A percentile compares a stretch with the other conserved stretches of the same genome.
Conservation (phyloP, 2,329 filamentous ascomycete species). For the Aspergillus chevalieri region DNA sequence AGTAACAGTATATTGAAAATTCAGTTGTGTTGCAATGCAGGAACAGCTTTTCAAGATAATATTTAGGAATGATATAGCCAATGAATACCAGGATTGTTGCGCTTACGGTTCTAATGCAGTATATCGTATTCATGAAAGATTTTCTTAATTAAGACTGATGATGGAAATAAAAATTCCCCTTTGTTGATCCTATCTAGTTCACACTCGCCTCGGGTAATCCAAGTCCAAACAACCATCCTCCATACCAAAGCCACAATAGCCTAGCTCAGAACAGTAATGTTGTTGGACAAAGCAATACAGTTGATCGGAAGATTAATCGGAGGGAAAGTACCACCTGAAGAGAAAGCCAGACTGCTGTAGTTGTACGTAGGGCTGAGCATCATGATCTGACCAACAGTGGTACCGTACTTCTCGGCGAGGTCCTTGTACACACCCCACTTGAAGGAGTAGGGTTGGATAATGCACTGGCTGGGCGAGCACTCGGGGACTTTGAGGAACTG, state of each 20-base stretch:
- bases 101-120: too few relatives aligned
- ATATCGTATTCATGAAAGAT: too few relatives aligned
- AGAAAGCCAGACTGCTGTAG: neutral
- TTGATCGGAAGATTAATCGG: neutral
- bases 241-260: neutral
- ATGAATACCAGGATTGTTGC: too few relatives aligned
- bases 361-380: conserved; percentile 17
- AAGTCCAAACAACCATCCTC: too few relatives aligned
- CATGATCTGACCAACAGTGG: conserved; percentile 14
- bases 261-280: neutral
- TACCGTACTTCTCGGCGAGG: conserved; percentile 10
- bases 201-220: too few relatives aligned
- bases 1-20: too few relatives aligned
- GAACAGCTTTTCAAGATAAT: too few relatives aligned
- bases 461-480: conserved; percentile 9
- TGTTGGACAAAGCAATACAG: neutral
- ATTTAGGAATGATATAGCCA: too few relatives aligned
- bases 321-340: neutral
- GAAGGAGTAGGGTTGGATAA: conserved; percentile 10
- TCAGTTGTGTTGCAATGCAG: too few relatives aligned
- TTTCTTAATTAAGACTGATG: too few relatives aligned
- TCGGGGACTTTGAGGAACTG: conserved; percentile 8
- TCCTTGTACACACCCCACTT: conserved; percentile 13
- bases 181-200: too few relatives aligned
- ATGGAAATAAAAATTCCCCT: too few relatives aligned